Conservation (phyloP, 2,329 filamentous ascomycete species). For the Diaporthe nobilis region DNA sequence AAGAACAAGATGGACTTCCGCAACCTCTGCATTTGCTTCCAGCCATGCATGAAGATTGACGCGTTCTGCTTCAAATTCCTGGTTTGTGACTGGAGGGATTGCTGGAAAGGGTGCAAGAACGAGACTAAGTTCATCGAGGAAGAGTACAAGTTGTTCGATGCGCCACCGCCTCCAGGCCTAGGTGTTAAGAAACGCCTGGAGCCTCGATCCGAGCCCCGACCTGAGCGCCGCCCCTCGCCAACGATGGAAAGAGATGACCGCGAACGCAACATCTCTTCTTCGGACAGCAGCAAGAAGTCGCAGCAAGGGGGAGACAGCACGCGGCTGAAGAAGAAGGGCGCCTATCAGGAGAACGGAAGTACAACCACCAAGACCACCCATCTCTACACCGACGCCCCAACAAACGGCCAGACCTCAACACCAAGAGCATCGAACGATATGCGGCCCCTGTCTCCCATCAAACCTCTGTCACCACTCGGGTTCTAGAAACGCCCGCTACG, state of each 20-base stretch:
- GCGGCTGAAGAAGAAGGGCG: conserved; percentile 62
- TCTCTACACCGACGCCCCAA: conserved; percentile 56
- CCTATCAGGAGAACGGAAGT: conserved; percentile 43
- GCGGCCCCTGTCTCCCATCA: conserved; percentile 74
- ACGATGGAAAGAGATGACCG: conserved; percentile 35
- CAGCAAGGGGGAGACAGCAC: conserved; percentile 51
- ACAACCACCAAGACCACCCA: conserved; percentile 28
- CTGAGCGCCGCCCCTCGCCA: conserved; percentile 37
- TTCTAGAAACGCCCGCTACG: conserved; percentile 56
- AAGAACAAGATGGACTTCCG: conserved; percentile 99
- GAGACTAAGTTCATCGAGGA: conserved; percentile 84
- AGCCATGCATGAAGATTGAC: conserved; percentile 97
- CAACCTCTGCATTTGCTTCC: conserved; percentile 96
- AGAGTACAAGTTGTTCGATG: conserved; percentile 74
- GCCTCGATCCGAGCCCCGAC: conserved; percentile 34
- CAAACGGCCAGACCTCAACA: conserved; percentile 41
- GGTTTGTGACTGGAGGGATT: conserved; percentile 95
- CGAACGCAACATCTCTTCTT: conserved; percentile 74
- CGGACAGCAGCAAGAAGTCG: conserved; percentile 73
- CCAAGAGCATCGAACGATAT: conserved; percentile 59
- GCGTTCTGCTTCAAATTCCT: conserved; percentile 95
- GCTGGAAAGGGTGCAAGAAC: conserved; percentile 96
- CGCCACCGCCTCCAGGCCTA: conserved; percentile 68
- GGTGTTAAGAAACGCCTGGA: conserved; percentile 39
- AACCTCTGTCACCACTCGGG: conserved; percentile 74